A percentile compares a stretch with the other conserved stretches of the same genome.
phyloP scores from a whole-genome alignment of 345 rosid species.

The Gossypium herbaceum region DNA sequence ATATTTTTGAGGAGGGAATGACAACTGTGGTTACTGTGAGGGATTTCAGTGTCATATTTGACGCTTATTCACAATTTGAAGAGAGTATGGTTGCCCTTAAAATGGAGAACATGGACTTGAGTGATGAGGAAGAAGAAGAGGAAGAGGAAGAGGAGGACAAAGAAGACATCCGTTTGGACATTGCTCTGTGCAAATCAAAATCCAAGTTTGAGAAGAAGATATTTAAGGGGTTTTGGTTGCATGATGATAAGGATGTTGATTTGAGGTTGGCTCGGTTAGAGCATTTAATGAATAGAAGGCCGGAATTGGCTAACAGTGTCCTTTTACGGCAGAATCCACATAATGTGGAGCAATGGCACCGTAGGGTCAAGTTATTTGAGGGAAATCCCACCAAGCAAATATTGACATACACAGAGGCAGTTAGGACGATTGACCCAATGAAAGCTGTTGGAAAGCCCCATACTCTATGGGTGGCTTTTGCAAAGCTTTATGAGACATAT shows the following conservation, averaged over 20 bases:
- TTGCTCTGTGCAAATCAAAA: conserved; percentile 38
- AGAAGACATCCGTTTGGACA: conserved; percentile 58
- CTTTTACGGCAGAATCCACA: conserved; percentile 95
- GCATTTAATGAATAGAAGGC: conserved; percentile 74
- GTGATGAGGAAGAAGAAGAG: conserved; percentile 51
- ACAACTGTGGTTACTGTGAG: conserved; percentile 87
- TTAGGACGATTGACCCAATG: conserved; percentile 91
- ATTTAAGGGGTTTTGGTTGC: conserved; percentile 77
- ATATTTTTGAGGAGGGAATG: conserved; percentile 96
- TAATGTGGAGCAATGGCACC: conserved; percentile 97
- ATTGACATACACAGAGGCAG: conserved; percentile 90
- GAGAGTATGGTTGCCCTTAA: conserved; percentile 67
- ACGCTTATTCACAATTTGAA: conserved; percentile 78
- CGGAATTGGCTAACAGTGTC: conserved; percentile 88
- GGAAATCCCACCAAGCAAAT: conserved; percentile 89
- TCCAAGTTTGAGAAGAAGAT: conserved; percentile 75
- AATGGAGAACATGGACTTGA: conserved; percentile 45
- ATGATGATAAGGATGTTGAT: conserved; percentile 82
- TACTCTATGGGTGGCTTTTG: conserved; percentile 89
- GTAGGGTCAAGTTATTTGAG: conserved; percentile 87
- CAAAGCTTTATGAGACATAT: conserved; percentile 82
- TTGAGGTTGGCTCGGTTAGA: conserved; percentile 81
- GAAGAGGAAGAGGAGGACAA: conserved; percentile 43
- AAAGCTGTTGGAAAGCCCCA: conserved; percentile 99
- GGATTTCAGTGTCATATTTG: conserved; percentile 88